These are phyloP conservation scores for Sporothrix phasma DNA, from an alignment of 2,329 filamentous ascomycete genomes.

Conservation along the genomic window DNA sequence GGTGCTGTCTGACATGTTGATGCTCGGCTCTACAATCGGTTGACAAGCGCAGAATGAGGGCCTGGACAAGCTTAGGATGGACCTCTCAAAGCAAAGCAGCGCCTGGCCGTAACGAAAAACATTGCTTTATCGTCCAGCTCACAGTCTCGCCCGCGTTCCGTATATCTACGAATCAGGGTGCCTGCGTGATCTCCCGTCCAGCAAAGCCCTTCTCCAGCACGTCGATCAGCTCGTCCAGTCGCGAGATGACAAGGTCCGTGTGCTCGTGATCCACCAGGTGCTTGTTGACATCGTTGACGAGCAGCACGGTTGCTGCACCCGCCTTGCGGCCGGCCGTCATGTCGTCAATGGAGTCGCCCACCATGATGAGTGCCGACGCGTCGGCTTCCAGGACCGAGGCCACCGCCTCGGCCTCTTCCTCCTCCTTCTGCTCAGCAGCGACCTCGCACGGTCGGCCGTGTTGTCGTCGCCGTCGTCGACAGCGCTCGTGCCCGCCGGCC, in stretches of 20 bases:
- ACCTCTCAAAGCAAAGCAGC: too few species aligned
- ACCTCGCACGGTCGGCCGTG: constrained; percentile 16
- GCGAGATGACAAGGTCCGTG: constrained; percentile 63
- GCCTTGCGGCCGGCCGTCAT: constrained; percentile 78
- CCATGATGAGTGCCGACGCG: constrained; percentile 49
- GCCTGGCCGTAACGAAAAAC: too few species aligned
- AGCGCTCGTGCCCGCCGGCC: constrained; percentile 12
- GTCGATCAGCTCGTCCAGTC: constrained; percentile 65
- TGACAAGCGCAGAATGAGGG: too few species aligned
- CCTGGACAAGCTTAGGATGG: too few species aligned
- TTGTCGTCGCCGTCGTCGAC: constrained; percentile 17
- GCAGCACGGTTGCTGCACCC: constrained; percentile 79
- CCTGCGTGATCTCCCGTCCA: constrained; percentile 12
- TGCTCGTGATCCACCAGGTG: constrained; percentile 60
- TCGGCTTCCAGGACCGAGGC: constrained; percentile 26
- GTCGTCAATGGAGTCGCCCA: constrained; percentile 80
- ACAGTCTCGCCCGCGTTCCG: too few species aligned
- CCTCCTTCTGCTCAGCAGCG: constrained; percentile 16
- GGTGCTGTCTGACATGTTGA: background rate
- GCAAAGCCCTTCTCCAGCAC: constrained; percentile 66
- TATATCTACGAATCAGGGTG: background rate
- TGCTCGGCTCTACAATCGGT: background rate
- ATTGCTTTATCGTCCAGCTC: too few species aligned
- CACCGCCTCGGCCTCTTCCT: constrained; percentile 10
- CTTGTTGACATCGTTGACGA: constrained; percentile 72